phyloP scores from a whole-genome alignment of 129 eudicot genomes.

The Erigeron canadensis region DNA sequence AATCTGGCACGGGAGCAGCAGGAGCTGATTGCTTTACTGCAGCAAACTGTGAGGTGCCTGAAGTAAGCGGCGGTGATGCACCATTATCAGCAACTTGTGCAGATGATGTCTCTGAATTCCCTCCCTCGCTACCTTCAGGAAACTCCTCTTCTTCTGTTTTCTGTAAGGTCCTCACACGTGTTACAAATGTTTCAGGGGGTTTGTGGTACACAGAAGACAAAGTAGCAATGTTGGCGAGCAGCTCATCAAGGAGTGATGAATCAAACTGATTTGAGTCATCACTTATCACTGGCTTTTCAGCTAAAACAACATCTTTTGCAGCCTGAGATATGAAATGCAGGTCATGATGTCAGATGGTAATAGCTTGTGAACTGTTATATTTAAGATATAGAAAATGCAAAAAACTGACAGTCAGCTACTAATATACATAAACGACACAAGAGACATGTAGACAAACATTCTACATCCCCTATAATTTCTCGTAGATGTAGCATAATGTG shows the following conservation, averaged over 20 bases:
- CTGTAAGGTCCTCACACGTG: conserved; percentile 73
- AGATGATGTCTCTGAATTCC: conserved; percentile 66
- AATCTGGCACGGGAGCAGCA: conserved; percentile 79
- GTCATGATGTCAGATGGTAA: conserved; percentile 6
- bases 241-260: conserved; percentile 90
- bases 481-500: neutral
- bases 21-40: conserved; percentile 47
- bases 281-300: conserved; percentile 94
- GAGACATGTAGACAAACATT: too few relatives aligned
- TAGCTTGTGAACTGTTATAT: neutral
- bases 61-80: conserved; percentile 52
- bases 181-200: conserved; percentile 91
- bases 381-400: conserved; percentile 7
- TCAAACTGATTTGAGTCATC: conserved; percentile 94
- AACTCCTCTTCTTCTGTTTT: conserved; percentile 89
- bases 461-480: too few relatives aligned
- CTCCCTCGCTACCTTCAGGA: conserved; percentile 78
- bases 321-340: conserved; percentile 51
- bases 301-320: conserved; percentile 93
- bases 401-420: neutral
- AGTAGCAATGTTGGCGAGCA: conserved; percentile 89
- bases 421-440: too few relatives aligned
- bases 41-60: conserved; percentile 40
- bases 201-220: conserved; percentile 94
- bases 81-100: conserved; percentile 48